Base-by-base conservation (phyloP, 2,329 filamentous ascomycete genomes). In the Rutstroemia sydowiana region DNA sequence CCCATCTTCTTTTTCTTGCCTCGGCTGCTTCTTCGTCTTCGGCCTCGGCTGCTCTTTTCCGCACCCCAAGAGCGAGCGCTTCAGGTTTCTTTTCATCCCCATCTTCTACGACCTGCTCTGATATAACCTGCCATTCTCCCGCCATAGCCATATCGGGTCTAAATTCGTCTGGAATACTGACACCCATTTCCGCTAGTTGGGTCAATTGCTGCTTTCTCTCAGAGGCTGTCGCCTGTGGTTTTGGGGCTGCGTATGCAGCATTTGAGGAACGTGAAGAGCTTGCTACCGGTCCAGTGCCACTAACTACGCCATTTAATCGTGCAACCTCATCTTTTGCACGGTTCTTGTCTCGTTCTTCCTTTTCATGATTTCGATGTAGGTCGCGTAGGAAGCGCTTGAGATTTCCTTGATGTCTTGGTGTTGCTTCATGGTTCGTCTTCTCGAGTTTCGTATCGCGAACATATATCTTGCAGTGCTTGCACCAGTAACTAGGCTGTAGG, bases 381-480 rank as follows among this genome's bases (percentile, higher is more conserved):
- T 95, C 87, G 59, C 91, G 86, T 8, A 98, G 77, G 60, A 91
- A 93, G 48, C 92, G 88, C 71, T 95, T 95, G 55, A 97, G 81
- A 58, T 80, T 85, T 64, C 82, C 80, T 71, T 95, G 89, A 69
- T 96, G 91, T 67, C 85, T 89, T 13, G 74, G 84, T 0, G 88
- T 95, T 23, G 87, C 81, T 70, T 96, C 91, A 71, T 96, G 91
- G 70, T 96, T 92, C 59, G 83, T 78, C 61, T 85, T 86, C 69
- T 95, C 91, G 69, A 96, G 82, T 61, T 88, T 84, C 20, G 91
- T 96, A 74, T 98, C 93, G 70, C 88, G 87, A 45, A 98, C 87
- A 70, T 84, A 97, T 66, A 79, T 81, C 66, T 82, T 81, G 79
- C 93, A 98, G 75, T 95, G 88, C 70, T 97, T 97, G 80, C 93